Percentiles rank a stretch among this genome's conserved stretches.
Evolutionary conservation across 2,329 filamentous ascomycete genomes (phyloP).

Genomic region (Talaromyces sp.): DNA sequence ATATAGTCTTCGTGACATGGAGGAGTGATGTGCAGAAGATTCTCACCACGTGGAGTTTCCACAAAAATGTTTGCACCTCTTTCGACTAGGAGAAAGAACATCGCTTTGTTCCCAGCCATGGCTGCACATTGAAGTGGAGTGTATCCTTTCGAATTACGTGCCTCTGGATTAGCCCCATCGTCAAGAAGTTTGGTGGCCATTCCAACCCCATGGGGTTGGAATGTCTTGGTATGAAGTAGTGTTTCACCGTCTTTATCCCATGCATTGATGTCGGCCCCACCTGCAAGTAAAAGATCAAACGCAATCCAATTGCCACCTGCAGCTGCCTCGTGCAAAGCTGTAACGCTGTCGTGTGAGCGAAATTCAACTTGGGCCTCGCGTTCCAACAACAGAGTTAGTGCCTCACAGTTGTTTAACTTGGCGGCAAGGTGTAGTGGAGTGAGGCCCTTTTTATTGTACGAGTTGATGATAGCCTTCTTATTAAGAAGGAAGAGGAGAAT

Average conservation of each 20-base stretch:
- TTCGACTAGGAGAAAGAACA: conserved; percentile 19
- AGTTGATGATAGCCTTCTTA: conserved; percentile 20
- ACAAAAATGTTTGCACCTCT: conserved; percentile 18
- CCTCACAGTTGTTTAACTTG: conserved; percentile 25
- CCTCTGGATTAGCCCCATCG: conserved; percentile 24
- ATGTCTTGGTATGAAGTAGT: conserved; percentile 23
- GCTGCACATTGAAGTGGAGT: conserved; percentile 26
- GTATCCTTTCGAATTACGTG: conserved; percentile 21
- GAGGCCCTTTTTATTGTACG: conserved; percentile 20
- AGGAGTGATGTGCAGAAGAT: conserved; percentile 24
- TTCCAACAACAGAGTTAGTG: conserved; percentile 22
- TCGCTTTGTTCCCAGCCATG: conserved; percentile 19
- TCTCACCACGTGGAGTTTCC: conserved; percentile 23
- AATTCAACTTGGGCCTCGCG: conserved; percentile 19
- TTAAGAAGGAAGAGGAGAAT: conserved; percentile 25
- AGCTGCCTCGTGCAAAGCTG: conserved; percentile 23
- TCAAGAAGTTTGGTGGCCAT: conserved; percentile 20
- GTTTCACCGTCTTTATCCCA: conserved; percentile 24
- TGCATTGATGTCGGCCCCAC: conserved; percentile 25
- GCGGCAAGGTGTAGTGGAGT: conserved; percentile 25
- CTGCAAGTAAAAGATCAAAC: conserved; percentile 24
- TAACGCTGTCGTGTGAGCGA: conserved; percentile 17
- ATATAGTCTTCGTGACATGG: conserved; percentile 19
- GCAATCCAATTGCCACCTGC: conserved; percentile 20
- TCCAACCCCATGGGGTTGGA: conserved; percentile 7